Percentiles rank a stretch among this genome's conserved stretches.
Evolutionary conservation across 2,329 filamentous ascomycete genomes (phyloP).

Genomic region (Aspergillus latus): DNA sequence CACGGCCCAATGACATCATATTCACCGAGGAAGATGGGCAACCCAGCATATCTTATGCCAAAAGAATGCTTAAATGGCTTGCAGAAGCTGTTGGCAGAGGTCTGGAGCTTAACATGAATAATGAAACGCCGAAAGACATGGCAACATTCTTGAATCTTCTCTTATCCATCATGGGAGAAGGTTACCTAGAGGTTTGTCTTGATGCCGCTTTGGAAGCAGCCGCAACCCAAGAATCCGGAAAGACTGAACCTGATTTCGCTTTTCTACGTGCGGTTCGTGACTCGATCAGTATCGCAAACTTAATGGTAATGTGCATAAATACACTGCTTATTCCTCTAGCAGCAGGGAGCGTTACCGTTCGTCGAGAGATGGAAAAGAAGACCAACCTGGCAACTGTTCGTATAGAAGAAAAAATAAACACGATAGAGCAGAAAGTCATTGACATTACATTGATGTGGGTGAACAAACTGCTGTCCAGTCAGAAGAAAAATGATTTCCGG

Average conservation of each 20-base stretch:
- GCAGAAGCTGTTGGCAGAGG: conserved; percentile 91
- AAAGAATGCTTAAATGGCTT: conserved; percentile 96
- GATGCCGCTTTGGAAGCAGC: conserved; percentile 73
- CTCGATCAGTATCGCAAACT: conserved; percentile 82
- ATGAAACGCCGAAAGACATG: conserved; percentile 92
- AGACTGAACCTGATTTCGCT: conserved; percentile 80
- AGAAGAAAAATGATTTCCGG: conserved; percentile 87
- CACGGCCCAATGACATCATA: conserved; percentile 79
- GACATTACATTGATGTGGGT: conserved; percentile 77
- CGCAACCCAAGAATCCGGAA: conserved; percentile 71
- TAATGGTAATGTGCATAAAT: conserved; percentile 89
- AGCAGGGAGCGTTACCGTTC: conserved; percentile 83
- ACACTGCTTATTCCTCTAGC: conserved; percentile 89
- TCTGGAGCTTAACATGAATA: conserved; percentile 81
- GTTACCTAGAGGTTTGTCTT: conserved; percentile 67
- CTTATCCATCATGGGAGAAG: conserved; percentile 82
- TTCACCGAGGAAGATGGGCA: conserved; percentile 86
- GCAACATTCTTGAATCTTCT: conserved; percentile 79
- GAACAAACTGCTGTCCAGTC: conserved; percentile 66
- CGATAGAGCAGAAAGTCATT: conserved; percentile 66
- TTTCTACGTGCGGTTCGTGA: conserved; percentile 78
- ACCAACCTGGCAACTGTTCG: conserved; percentile 69
- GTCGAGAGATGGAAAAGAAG: conserved; percentile 84
- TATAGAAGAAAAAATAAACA: conserved; percentile 81
- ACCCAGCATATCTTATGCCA: conserved; percentile 81